phyloP scores from a whole-genome alignment of 208 protist species.

The Porcisia deanei region DNA sequence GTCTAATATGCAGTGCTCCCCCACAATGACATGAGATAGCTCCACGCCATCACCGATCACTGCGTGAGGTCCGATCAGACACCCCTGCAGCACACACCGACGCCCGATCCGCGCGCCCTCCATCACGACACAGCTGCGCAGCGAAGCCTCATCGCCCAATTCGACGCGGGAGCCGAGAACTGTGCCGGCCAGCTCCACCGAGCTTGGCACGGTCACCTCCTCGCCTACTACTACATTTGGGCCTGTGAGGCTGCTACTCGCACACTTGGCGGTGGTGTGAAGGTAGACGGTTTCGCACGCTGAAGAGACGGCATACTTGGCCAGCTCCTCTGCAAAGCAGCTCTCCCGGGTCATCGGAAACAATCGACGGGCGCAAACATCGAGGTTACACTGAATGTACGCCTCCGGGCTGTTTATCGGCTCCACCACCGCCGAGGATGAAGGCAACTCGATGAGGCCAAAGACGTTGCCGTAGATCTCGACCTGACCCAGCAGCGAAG shows the following conservation, averaged over 20 bases:
- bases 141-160: constrained; percentile 49
- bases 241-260: constrained; percentile 24
- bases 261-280: constrained; percentile 48
- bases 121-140: constrained; percentile 75
- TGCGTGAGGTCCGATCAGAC: constrained; percentile 54
- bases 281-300: constrained; percentile 75
- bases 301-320: constrained; percentile 68
- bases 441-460: constrained; percentile 51
- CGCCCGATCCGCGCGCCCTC: constrained; percentile 60
- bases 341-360: constrained; percentile 84
- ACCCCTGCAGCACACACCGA: constrained; percentile 53
- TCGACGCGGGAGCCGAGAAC: constrained; percentile 57
- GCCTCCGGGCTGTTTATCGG: constrained; percentile 55
- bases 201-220: constrained; percentile 49
- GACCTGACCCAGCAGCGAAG: constrained; percentile 54
- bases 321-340: constrained; percentile 72
- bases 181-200: constrained; percentile 52
- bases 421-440: constrained; percentile 47
- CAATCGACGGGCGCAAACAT: constrained; percentile 72
- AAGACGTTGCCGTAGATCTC: constrained; percentile 84
- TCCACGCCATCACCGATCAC: constrained; percentile 51
- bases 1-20: constrained; percentile 42
- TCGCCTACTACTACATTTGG: constrained; percentile 74
- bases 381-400: constrained; percentile 83
- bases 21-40: constrained; percentile 60